Evolutionary conservation across 1,139 yeast genomes (phyloP).

Genomic region (Pichia sp.): DNA sequence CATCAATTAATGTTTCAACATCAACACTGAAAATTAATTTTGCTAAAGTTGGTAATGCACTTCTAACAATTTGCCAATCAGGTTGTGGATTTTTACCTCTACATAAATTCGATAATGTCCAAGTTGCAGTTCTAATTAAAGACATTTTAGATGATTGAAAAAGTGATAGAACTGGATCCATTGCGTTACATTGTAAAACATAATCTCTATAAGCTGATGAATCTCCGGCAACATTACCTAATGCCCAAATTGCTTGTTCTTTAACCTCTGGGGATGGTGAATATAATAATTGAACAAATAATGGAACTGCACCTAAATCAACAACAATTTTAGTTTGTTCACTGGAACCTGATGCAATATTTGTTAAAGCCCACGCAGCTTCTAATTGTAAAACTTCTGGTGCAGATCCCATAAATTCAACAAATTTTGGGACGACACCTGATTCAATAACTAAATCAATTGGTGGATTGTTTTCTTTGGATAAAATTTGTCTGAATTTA

Average conservation of each 20-base stretch:
- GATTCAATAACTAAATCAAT: constrained; percentile 87
- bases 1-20: constrained; percentile 90
- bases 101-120: constrained; percentile 95
- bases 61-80: constrained; percentile 80
- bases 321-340: constrained; percentile 88
- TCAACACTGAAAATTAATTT: constrained; percentile 86
- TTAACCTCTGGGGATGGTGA: constrained; percentile 85
- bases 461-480: constrained; percentile 97
- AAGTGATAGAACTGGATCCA: constrained; percentile 77
- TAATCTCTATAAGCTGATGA: constrained; percentile 83
- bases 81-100: constrained; percentile 97
- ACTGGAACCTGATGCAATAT: constrained; percentile 93
- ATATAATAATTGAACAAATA: constrained; percentile 73
- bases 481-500: constrained; percentile 85
- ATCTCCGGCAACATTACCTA: constrained; percentile 98
- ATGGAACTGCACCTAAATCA: constrained; percentile 89
- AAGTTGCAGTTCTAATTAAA: constrained; percentile 90
- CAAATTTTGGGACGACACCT: constrained; percentile 89
- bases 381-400: constrained; percentile 89
- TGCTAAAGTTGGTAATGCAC: constrained; percentile 87
- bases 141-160: constrained; percentile 81
- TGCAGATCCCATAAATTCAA: constrained; percentile 71
- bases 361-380: constrained; percentile 98
- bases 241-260: constrained; percentile 98
- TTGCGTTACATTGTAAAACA: constrained; percentile 78